These are phyloP conservation scores for Tolypocladium amazonense DNA, from an alignment of 2,329 filamentous ascomycete species.

Conservation along the genomic window DNA sequence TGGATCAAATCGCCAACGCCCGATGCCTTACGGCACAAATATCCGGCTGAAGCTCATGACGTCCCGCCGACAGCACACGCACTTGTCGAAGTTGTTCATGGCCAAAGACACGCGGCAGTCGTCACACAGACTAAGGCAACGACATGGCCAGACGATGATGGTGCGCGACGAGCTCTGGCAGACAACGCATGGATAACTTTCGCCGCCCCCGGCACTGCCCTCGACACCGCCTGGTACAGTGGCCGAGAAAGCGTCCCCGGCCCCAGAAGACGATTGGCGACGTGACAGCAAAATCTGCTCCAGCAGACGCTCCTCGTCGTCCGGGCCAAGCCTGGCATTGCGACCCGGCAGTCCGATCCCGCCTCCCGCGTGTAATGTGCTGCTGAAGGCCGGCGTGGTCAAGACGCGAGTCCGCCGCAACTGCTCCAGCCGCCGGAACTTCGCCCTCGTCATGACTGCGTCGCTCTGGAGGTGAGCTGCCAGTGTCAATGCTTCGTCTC, in stretches of 20 bases:
- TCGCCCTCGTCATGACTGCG: conserved; percentile 70
- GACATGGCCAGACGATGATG: conserved; percentile 92
- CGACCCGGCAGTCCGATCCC: conserved; percentile 8
- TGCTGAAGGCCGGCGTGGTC: conserved; percentile 15
- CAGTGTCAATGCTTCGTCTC: conserved; percentile 69
- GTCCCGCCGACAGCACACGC: conserved; percentile 84
- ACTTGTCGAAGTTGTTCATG: conserved; percentile 95
- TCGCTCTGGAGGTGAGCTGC: conserved; percentile 67
- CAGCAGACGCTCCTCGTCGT: conserved; percentile 50
- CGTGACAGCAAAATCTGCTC: conserved; percentile 49
- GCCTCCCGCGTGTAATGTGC: conserved; percentile 9
- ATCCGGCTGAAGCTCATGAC: conserved; percentile 84
- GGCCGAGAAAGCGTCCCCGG: conserved; percentile 32
- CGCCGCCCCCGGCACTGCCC: conserved; percentile 58
- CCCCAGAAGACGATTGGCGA: conserved; percentile 18
- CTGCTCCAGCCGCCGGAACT: conserved; percentile 58
- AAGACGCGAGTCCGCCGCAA: conserved; percentile 57
- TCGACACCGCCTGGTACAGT: conserved; percentile 40
- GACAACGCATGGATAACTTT: conserved; percentile 80
- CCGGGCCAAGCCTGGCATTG: conserved; percentile 34
- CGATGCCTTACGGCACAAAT: conserved; percentile 55
- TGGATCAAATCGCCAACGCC: neutral
- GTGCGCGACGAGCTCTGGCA: conserved; percentile 80
- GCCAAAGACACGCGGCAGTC: conserved; percentile 89
- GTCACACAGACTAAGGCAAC: conserved; percentile 88